Base-by-base conservation (phyloP, 805 yeast species). In the Lipomyces kockii region DNA sequence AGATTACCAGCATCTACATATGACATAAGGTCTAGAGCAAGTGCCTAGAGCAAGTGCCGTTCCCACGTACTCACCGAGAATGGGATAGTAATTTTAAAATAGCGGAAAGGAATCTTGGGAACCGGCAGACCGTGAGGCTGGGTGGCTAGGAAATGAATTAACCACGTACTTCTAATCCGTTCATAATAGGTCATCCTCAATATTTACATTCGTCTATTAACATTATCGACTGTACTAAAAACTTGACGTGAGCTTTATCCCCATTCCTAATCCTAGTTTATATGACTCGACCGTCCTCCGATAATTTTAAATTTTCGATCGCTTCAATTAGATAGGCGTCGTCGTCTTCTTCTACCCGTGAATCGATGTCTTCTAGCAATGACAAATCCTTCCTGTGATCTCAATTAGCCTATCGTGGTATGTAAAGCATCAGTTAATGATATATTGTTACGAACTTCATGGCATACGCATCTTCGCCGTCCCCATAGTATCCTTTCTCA, bases 391-490 rank as follows among this genome's bases (percentile, higher is more conserved):
- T 68, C 52, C 71, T 67, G 52, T 39, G 54, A 11, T 20, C 20
- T 20, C 2, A 14, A 27, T 27, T 37, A 59, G 54, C 22, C 49
- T 43, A 17, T 37, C 14, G 12, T 11, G 12, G 12, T 12, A n/a
- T n/a, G n/a, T n/a, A 12, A 11, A 4, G 39, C 39, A 37, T 11
- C 17, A 12, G 14, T 11, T 11, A 37, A 37, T 11, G 39, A 3
- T 39, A 34, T 2, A 25, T 22, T 17, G 62, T 51, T 49, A 34
- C 34, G 8, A 2, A 49, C 14, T 53, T 43, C 34, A 95, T 95
- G 53, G 95, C 89, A 78, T 93, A 94, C 17, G 99, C 99, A 79
- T 95, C 98, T 79, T 95, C 99, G 39, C 97, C 97, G 79, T 95
- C 98, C 62, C 93, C 97, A 75, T 95, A 95, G 78, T 95, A 95